Conservation (phyloP, 345 rosid species). For the Eucalyptus tenuipes region DNA sequence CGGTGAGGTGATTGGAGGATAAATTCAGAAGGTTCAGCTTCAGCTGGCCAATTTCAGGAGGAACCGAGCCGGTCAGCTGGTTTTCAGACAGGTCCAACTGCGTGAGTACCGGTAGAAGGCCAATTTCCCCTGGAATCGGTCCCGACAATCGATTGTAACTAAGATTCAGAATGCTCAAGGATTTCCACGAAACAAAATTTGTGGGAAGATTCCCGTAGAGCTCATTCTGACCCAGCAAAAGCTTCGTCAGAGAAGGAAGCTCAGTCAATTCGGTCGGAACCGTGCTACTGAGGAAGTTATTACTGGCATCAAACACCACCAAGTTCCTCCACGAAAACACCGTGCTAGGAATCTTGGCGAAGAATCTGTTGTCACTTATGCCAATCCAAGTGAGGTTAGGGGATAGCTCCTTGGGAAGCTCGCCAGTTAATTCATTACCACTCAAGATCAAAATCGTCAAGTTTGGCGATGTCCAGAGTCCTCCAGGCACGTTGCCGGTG, state of each 20-base stretch:
- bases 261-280: slow-evolving; percentile 29
- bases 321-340: slow-evolving; percentile 20
- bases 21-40: background rate
- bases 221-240: slow-evolving; percentile 35
- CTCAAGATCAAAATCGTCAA: slow-evolving; percentile 2
- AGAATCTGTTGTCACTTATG: slow-evolving; percentile 33
- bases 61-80: slow-evolving; percentile 15
- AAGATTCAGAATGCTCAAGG: slow-evolving; percentile 16
- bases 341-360: slow-evolving; percentile 24
- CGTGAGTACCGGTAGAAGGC: slow-evolving; percentile 11
- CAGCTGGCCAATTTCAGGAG: background rate
- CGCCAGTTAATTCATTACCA: slow-evolving; percentile 26
- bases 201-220: slow-evolving; percentile 36
- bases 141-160: slow-evolving; percentile 36
- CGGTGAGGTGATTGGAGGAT: background rate
- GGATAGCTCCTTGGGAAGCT: slow-evolving; percentile 32
- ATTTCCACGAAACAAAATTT: slow-evolving; percentile 25
- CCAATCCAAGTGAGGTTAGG: slow-evolving; percentile 12
- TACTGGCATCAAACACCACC: slow-evolving; percentile 26
- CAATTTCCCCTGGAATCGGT: slow-evolving; percentile 17
- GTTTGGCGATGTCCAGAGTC: slow-evolving; percentile 28
- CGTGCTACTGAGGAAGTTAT: slow-evolving; percentile 26
- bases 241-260: slow-evolving; percentile 8
- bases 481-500: slow-evolving; percentile 35
- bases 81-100: slow-evolving; percentile 36